Evolutionary conservation across 177 flowering plant species (phyloP), one percentile per base, ranked within the genome.

Genomic region (Vitis hybrid): DNA sequence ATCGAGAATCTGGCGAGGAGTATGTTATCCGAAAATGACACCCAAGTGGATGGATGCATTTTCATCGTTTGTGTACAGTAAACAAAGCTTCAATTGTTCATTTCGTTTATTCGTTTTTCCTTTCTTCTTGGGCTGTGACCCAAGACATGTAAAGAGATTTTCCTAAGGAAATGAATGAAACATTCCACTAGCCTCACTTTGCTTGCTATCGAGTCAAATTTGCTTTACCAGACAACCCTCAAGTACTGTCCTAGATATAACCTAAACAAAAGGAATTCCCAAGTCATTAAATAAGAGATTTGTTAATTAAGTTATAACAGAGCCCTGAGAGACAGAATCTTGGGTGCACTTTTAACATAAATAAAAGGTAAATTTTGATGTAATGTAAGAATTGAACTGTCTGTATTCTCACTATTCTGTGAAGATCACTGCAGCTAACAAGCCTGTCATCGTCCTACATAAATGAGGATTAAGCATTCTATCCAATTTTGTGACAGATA

Each of bases 1-100:
- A 89, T 76, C 75, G 58, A 39, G 45, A 62, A 31, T 85, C 89
- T 9, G 90, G 90, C 9, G 92, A 88, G 31, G 86, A 77, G 51
- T 74, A 80, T 71, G 79, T 84, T 1, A 76, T 86, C 7, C 64
- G 88, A 51, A 82, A 55, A 29, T 75, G 66, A 51, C 11, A 31
- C 10, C 39, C 26, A 19, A 62, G 14, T 26, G 3, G 9, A 13
- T 60, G 14, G 14, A 12, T 29, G 14, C 48, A 4, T 45, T 45
- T 39, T 39, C 48, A 5, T 7, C 48, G 48, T 39, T 8, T 8
- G 9, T 39, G 9, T 8, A 39, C 48, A 39, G 8, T 39, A 39
- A 5, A 39, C 9, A 39, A 39, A 39, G 48, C 48, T 39, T 39
- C 48, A 39, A 39, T 39, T 39, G 48, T 39, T 39, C 1, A 39